A percentile compares a stretch with the other conserved stretches of the same genome.
Conservation (phyloP, 139 green algal species). For the Parachlorella kessleri region DNA sequence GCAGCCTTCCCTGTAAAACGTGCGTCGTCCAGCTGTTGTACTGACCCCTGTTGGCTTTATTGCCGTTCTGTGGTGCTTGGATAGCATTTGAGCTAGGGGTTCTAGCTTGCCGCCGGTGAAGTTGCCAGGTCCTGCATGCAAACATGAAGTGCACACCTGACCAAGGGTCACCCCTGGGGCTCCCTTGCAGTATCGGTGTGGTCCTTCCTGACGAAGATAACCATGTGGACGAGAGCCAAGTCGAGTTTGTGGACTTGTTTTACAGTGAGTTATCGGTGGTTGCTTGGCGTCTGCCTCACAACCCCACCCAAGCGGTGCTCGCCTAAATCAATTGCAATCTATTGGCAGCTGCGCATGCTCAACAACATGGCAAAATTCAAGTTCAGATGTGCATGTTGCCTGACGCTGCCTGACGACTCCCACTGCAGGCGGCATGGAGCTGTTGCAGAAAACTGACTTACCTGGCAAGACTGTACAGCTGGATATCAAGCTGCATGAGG, state of each 20-base stretch:
- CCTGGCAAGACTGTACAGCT: too few species aligned
- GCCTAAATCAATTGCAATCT: not conserved
- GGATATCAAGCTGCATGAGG: too few species aligned
- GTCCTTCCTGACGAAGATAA: not conserved
- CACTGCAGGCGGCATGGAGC: slow-evolving; percentile 3
- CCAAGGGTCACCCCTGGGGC: too few species aligned
- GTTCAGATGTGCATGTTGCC: not conserved
- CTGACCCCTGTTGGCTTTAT: too few species aligned
- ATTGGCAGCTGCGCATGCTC: not conserved
- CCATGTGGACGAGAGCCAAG: not conserved
- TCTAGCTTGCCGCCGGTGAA: not conserved
- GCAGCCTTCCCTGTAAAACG: not conserved
- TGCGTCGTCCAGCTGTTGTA: too few species aligned
- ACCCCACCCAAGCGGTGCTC: not conserved
- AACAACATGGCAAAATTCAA: not conserved
- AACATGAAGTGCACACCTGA: too few species aligned
- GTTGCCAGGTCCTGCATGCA: not conserved
- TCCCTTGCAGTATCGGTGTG: not conserved
- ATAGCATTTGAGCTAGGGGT: too few species aligned
- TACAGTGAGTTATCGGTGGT: slow-evolving; percentile 10
- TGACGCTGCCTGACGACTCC: not conserved
- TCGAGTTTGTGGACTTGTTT: slow-evolving; percentile 4
- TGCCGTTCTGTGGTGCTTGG: too few species aligned
- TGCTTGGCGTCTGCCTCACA: not conserved
- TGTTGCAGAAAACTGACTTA: not conserved